phyloP scores from a whole-genome alignment of 2,329 filamentous ascomycete species.

The Metarhizium rileyi region DNA sequence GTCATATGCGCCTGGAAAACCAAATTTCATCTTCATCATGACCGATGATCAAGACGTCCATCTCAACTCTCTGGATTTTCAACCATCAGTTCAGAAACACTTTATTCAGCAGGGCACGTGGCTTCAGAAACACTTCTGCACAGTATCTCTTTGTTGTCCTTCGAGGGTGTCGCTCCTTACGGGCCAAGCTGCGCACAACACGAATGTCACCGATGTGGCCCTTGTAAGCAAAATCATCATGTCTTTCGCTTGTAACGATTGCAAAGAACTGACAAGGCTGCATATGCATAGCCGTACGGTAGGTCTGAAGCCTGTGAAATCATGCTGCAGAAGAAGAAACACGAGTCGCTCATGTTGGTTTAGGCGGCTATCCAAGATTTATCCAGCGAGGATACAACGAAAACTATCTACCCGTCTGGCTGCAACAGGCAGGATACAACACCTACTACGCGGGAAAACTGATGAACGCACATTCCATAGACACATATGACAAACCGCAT shows the following conservation, averaged over 20 bases:
- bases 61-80: slow-evolving; percentile 50
- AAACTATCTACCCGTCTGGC: slow-evolving; percentile 59
- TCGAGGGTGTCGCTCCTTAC: slow-evolving; percentile 56
- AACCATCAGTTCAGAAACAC: slow-evolving; percentile 46
- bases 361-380: slow-evolving; percentile 52
- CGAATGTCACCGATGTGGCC: slow-evolving; percentile 51
- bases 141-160: slow-evolving; percentile 57
- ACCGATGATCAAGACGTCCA: slow-evolving; percentile 59
- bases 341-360: too few species aligned
- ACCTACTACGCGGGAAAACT: slow-evolving; percentile 66
- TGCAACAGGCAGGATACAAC: slow-evolving; percentile 57
- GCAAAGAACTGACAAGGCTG: too few species aligned
- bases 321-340: too few species aligned
- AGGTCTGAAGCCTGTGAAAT: too few species aligned
- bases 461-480: slow-evolving; percentile 52
- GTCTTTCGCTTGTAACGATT: too few species aligned
- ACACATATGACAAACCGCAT: slow-evolving; percentile 50
- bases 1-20: too few species aligned
- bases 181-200: slow-evolving; percentile 58
- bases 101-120: slow-evolving; percentile 47
- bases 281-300: slow-evolving; percentile 44
- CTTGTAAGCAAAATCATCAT: slow-evolving; percentile 15
- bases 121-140: slow-evolving; percentile 55
- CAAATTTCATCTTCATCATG: slow-evolving; percentile 56
- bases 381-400: slow-evolving; percentile 54